Base-by-base conservation (phyloP, 192 early-diverging fungal genomes). In the Phlyctochytrium arcticum region DNA sequence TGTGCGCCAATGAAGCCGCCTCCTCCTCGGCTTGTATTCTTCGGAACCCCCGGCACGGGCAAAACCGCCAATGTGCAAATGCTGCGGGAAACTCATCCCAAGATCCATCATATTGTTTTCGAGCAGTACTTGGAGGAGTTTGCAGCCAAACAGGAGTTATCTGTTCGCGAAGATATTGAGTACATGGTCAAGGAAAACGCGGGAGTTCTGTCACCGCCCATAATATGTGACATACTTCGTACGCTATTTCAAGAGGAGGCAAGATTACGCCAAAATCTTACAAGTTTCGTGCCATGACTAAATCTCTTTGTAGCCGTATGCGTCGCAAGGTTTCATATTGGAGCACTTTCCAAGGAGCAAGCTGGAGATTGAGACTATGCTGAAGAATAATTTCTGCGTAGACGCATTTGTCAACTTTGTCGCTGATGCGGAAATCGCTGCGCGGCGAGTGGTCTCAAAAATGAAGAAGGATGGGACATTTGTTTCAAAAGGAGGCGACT, bases 311-410 rank as follows among this genome's bases (percentile, higher is more conserved):
- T 57, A 80, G 77, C 80, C 80, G 34, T 80, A 74, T 57, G 65
- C 59, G 4, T 51, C 72, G n/a, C 53, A 62, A 12, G 82, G 82
- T 12, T 84, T 79, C 48, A 21, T 84, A 4, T 55, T 83, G 8
- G 69, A 75, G 67, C 66, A 67, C 26, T 83, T 83, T 51, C 81
- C 81, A 35, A 30, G 48, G 2, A 73, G 62, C 5, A 83, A 83
- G 53, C 37, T 57, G 17, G 76, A 80, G 5, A 34, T 66, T 9
- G 78, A 80, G 39, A 63, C 69, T 5, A 35, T 79, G 5, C 37
- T 80, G 10, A 73, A 77, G 36, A 54, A 75, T 48, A 54, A 66
- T 29, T 51, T 75, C 17, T 49, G 70, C 37, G 42, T 74, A 0
- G 81, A 83, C 53, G 81, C 74, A 3, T 71, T 78, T 42, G 62